Base-by-base conservation (phyloP, 768 basidiomycete species). In the Termitomyces sp. region DNA sequence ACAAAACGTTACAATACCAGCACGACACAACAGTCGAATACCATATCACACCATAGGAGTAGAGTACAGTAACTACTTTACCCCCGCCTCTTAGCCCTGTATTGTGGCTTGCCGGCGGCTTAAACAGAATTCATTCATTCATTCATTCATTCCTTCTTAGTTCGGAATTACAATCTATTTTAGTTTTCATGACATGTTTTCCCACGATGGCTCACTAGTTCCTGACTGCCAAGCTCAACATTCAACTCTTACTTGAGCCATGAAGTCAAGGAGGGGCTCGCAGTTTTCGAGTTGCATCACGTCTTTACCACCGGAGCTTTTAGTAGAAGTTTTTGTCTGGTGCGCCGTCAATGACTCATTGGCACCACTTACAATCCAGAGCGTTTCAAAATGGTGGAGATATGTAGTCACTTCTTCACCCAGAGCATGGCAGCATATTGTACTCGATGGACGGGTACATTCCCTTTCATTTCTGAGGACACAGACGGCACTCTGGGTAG, bases 381-480 rank as follows among this genome's bases (percentile, higher is more conserved):
- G 67, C 19, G 85, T 90, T 27, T 89, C 83, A 54, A 74, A 66
- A 23, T 72, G 75, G 59, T 91, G 89, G 88, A 75, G 73, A 58
- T 70, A 75, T 39, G 69, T 88, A 42, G 75, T 80, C 35, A 65
- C 78, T 62, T 68, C 74, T 1, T 80, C 81, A 0, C 87, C 89
- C 0, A 68, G 73, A 30, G 64, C 85, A 45, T 91, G 88, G 89
- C 82, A 82, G 62, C 69, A 66, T 49, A 73, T 90, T 58, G 65
- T 70, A 52, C 70, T 91, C 55, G 68, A 79, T 65, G 79, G 82
- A n/a, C 57, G 65, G 5, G 59, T 62, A 6, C 71, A 71, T 34
- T 59, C 68, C 8, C 64, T 75, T 16, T 30, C 67, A 19, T 68
- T 74, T 42, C 74, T 81, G 21, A 79, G 74, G 46, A 59, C 67